Base-by-base conservation (phyloP, 495 filamentous ascomycete species). In the Apodospora peruviana region DNA sequence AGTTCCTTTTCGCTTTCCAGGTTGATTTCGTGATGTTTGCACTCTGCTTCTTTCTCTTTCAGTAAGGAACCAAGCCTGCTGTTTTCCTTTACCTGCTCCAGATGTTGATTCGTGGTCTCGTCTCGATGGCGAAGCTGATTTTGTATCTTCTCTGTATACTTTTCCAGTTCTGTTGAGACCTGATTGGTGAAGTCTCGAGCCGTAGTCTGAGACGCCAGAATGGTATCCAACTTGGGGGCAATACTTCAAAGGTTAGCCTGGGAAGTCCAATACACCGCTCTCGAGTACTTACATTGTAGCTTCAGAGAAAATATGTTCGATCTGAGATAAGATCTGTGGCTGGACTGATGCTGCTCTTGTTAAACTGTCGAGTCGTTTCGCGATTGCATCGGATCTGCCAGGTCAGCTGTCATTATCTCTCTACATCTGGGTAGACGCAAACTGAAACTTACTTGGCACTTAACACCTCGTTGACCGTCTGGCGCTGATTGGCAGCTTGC, bases 81-180 rank as follows among this genome's bases (percentile, higher is more conserved):
- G 20, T 59, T 61, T 21, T 57, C 46, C 14, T 27, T 44, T 34
- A 51, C 60, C 12, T 56, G 35, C 4, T 45, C 44, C 12, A 64
- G 36, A 16, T 58, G 53, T n/a, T 48, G 42, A 19, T 19, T 27
- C 18, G 62, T 19, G 4, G 51, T 42, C 8, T 60, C 53, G 18
- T 57, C 27, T 19, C 52, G 52, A 5, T 35, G 27, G 32, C 59
- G 47, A 7, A 63, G 44, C 10, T 52, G 55, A 24, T 55, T 27
- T 44, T 45, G 32, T 0, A 64, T 40, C 32, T 47, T 48, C 18
- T n/a, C 35, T 23, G 51, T 44, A 4, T 56, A 47, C 20, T 18
- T 34, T 3, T 57, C 45, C n/a, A 64, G 32, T 10, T 48, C 47
- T 7, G 34, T 40, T 8, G 47, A 50, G 22, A 58, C 16, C 29